Percentiles rank a stretch among this genome's conserved stretches.
Evolutionary conservation across 2,329 filamentous ascomycete species (phyloP).

Genomic region (Pyricularia sp.): DNA sequence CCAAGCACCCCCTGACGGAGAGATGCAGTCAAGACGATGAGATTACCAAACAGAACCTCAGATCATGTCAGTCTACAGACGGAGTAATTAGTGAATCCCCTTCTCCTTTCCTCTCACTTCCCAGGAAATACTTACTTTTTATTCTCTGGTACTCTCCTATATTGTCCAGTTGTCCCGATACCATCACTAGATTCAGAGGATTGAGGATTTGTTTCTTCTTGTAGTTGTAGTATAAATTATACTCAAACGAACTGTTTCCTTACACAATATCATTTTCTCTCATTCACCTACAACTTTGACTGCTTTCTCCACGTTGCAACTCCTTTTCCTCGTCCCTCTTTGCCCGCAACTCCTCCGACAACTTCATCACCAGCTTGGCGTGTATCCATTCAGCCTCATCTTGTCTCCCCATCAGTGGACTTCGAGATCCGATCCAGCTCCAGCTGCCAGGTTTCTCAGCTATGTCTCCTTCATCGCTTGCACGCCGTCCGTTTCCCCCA

Average conservation of each 20-base stretch:
- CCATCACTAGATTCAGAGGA: too few species aligned
- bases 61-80: too few species aligned
- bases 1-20: too few species aligned
- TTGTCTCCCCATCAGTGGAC: conserved; percentile 59
- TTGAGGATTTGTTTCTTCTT: too few species aligned
- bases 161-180: too few species aligned
- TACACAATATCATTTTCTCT: neutral
- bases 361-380: conserved; percentile 47
- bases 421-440: conserved; percentile 65
- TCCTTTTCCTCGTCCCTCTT: conserved; percentile 5
- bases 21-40: too few species aligned
- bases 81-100: too few species aligned
- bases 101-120: too few species aligned
- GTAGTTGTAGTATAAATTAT: too few species aligned
- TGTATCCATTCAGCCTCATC: conserved; percentile 67
- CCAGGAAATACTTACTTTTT: too few species aligned
- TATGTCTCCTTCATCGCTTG: neutral
- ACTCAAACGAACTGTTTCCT: neutral
- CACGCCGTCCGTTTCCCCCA: neutral
- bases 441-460: conserved; percentile 33
- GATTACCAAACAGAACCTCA: too few species aligned
- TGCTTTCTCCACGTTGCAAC: neutral
- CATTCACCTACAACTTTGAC: neutral
- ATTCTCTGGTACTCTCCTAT: too few species aligned
- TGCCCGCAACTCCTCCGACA: conserved; percentile 39